phyloP scores from a whole-genome alignment of 768 basidiomycete species.

The Russula olivacea region DNA sequence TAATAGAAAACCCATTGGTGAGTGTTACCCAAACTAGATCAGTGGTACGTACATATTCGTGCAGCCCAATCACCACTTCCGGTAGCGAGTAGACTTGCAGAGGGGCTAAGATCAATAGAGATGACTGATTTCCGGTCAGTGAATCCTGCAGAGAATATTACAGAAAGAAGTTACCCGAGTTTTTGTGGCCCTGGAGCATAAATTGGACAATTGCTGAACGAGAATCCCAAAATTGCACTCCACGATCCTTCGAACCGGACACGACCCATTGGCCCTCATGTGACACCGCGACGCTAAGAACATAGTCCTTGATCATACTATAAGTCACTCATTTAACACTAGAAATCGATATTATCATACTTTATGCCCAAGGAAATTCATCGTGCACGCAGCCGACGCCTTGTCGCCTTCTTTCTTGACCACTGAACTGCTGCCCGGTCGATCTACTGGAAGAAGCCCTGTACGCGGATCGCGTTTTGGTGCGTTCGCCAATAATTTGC shows the following conservation, averaged over 20 bases:
- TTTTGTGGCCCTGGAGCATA: conserved; percentile 82
- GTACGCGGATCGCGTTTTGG: conserved; percentile 31
- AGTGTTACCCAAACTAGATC: background rate
- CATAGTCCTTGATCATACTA: conserved; percentile 49
- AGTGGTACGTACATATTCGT: conserved; percentile 51
- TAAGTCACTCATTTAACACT: background rate
- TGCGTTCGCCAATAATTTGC: conserved; percentile 32
- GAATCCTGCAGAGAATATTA: background rate
- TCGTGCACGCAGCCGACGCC: conserved; percentile 50
- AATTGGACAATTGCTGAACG: conserved; percentile 75
- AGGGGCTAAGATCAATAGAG: conserved; percentile 62
- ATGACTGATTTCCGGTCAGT: conserved; percentile 43
- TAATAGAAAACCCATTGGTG: conserved; percentile 13
- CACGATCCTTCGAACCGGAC: conserved; percentile 92
- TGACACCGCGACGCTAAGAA: conserved; percentile 71
- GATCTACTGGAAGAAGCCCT: conserved; percentile 21
- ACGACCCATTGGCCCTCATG: conserved; percentile 94
- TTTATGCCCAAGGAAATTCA: conserved; percentile 89
- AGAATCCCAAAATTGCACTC: conserved; percentile 92
- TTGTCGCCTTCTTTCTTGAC: conserved; percentile 47
- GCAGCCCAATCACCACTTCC: conserved; percentile 70
- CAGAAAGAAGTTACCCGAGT: conserved; percentile 42
- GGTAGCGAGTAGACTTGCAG: conserved; percentile 57
- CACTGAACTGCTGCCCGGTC: conserved; percentile 20
- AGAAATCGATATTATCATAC: conserved; percentile 33